These are phyloP conservation scores for Paramecium octaurelia DNA, from an alignment of 73 alveolate genomes.

Conservation along the genomic window DNA sequence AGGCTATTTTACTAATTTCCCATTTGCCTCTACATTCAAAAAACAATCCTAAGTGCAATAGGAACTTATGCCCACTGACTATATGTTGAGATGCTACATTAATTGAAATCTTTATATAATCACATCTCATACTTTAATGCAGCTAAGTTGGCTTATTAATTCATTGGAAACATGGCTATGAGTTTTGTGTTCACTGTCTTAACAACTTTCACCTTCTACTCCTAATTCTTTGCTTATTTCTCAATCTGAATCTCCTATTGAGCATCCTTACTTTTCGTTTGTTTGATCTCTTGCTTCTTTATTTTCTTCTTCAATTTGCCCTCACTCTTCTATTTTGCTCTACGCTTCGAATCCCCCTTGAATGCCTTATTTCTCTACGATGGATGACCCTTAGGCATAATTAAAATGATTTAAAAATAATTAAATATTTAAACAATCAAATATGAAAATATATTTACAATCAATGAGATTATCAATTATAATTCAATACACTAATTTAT, in stretches of 20 bases:
- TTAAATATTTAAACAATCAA: not conserved
- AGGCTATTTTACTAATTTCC: constrained; percentile 41
- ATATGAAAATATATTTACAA: not conserved
- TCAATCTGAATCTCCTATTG: not conserved
- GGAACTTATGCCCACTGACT: not conserved
- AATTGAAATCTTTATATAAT: not conserved
- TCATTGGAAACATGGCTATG: constrained; percentile 4
- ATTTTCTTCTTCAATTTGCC: not conserved
- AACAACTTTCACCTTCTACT: not conserved
- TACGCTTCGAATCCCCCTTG: constrained; percentile 51
- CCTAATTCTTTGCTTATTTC: not conserved
- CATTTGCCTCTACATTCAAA: not conserved
- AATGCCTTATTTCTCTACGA: constrained; percentile 55
- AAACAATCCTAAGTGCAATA: constrained; percentile 4
- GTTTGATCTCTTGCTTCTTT: not conserved
- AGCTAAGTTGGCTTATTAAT: constrained; percentile 9
- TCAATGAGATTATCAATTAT: not conserved
- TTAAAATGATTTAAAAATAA: constrained; percentile 18
- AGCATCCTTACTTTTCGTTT: not conserved
- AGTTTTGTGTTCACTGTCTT: not conserved
- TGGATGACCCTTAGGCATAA: not conserved
- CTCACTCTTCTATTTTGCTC: constrained; percentile 14
- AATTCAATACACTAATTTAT: constrained; percentile 30
- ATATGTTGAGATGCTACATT: constrained; percentile 6
- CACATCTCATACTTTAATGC: not conserved